Evolutionary conservation across 148 eudicot species (phyloP).

Genomic region (Salicornia ramosissima): DNA sequence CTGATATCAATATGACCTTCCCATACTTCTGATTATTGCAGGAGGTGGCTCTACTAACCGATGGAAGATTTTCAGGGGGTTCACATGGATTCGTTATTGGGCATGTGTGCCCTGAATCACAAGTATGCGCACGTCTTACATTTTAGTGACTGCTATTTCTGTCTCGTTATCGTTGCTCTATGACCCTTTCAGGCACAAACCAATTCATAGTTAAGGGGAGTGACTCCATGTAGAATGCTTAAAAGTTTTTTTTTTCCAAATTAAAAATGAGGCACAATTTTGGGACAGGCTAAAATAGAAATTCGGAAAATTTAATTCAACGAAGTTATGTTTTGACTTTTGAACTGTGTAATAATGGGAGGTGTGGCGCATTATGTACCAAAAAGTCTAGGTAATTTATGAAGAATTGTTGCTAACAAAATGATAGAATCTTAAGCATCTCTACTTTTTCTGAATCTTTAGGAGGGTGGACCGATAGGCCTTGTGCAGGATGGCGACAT

Average conservation of each 20-base stretch:
- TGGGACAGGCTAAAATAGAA: too few relatives aligned
- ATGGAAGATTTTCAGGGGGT: conserved; percentile 96
- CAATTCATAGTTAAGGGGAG: too few relatives aligned
- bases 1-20: neutral
- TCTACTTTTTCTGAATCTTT: conserved; percentile 8
- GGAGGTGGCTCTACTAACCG: conserved; percentile 90
- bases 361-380: too few relatives aligned
- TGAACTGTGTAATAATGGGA: too few relatives aligned
- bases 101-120: conserved; percentile 94
- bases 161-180: too few relatives aligned
- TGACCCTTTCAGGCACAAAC: too few relatives aligned
- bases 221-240: too few relatives aligned
- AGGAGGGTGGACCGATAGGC: conserved; percentile 98
- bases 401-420: neutral
- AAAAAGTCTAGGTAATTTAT: neutral
- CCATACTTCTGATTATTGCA: conserved; percentile 29
- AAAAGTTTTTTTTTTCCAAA: too few relatives aligned
- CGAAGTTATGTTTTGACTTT: neutral
- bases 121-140: conserved; percentile 38
- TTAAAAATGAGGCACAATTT: too few relatives aligned
- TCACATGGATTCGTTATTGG: conserved; percentile 98
- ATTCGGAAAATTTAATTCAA: too few relatives aligned
- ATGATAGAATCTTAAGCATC: neutral
- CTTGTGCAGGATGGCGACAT: conserved; percentile 75
- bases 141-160: neutral